phyloP scores from a whole-genome alignment of 805 yeast genomes.

The Priceomyces carsonii region DNA sequence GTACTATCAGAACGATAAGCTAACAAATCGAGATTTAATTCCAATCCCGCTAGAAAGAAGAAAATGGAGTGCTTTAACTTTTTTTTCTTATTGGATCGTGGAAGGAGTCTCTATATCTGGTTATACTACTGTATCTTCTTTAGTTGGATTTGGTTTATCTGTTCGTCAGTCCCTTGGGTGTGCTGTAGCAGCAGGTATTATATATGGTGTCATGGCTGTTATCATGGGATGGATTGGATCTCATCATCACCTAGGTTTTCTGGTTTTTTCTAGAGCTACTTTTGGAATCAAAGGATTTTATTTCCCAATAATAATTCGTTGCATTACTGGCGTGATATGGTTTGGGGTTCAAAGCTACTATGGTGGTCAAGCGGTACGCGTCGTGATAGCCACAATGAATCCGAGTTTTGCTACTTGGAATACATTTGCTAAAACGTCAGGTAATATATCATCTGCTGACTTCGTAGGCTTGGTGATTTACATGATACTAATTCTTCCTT shows the following conservation, averaged over 20 bases:
- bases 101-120: conserved; percentile 11
- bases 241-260: conserved; percentile 36
- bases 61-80: conserved; percentile 31
- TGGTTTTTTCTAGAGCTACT: conserved; percentile 34
- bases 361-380: conserved; percentile 36
- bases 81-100: conserved; percentile 9
- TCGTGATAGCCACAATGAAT: conserved; percentile 13
- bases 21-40: conserved; percentile 39
- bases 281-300: conserved; percentile 36
- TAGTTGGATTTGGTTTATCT: conserved; percentile 14
- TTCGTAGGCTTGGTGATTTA: conserved; percentile 13
- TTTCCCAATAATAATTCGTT: conserved; percentile 34
- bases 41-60: conserved; percentile 36
- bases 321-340: conserved; percentile 37
- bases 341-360: conserved; percentile 39
- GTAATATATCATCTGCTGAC: conserved; percentile 10
- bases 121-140: conserved; percentile 9
- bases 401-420: conserved; percentile 21
- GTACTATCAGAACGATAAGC: conserved; percentile 22
- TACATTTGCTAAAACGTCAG: conserved; percentile 10
- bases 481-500: conserved; percentile 16
- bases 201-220: conserved; percentile 14
- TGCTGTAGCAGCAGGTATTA: conserved; percentile 23
- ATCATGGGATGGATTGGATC: conserved; percentile 24
- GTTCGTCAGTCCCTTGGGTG: conserved; percentile 25